Conservation (phyloP, 1,139 yeast species). For the Saccharomyces uvarum region DNA sequence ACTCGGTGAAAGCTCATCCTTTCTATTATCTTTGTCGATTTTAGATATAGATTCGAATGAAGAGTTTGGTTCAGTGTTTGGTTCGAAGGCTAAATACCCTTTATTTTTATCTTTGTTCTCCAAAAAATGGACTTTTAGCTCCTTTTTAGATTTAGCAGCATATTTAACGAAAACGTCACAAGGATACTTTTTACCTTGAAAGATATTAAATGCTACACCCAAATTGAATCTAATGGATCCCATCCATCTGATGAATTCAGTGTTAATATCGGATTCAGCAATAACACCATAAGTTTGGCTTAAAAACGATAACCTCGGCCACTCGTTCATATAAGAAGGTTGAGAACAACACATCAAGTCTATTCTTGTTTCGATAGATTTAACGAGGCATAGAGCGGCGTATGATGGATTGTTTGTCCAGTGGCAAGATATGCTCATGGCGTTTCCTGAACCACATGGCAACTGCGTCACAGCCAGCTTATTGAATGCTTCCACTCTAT, state of each 20-base stretch:
- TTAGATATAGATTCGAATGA: slow-evolving; percentile 10
- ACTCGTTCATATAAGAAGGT: slow-evolving; percentile 33
- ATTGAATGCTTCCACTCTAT: slow-evolving; percentile 56
- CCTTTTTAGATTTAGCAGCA: slow-evolving; percentile 47
- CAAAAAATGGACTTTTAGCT: slow-evolving; percentile 45
- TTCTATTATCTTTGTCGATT: slow-evolving; percentile 10
- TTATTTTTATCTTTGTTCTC: slow-evolving; percentile 28
- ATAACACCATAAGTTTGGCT: slow-evolving; percentile 84
- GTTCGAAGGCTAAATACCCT: slow-evolving; percentile 4
- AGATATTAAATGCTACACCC: slow-evolving; percentile 61
- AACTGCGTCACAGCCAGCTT: slow-evolving; percentile 70
- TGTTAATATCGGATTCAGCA: slow-evolving; percentile 91
- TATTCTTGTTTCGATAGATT: slow-evolving; percentile 55
- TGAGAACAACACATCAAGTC: slow-evolving; percentile 84
- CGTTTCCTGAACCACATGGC: slow-evolving; percentile 96
- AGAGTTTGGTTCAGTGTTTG: neutral
- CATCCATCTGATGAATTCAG: slow-evolving; percentile 83
- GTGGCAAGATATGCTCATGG: slow-evolving; percentile 73
- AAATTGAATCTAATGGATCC: slow-evolving; percentile 79
- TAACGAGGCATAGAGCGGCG: slow-evolving; percentile 67
- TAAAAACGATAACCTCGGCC: slow-evolving; percentile 56
- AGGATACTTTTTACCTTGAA: slow-evolving; percentile 61
- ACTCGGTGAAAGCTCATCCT: neutral
- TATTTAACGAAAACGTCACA: slow-evolving; percentile 73
- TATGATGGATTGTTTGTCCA: slow-evolving; percentile 60